A percentile compares a stretch with the other conserved stretches of the same genome.
phyloP scores from a whole-genome alignment of 371 early-diverging fungal genomes.

The Umbelopsis sp. region DNA sequence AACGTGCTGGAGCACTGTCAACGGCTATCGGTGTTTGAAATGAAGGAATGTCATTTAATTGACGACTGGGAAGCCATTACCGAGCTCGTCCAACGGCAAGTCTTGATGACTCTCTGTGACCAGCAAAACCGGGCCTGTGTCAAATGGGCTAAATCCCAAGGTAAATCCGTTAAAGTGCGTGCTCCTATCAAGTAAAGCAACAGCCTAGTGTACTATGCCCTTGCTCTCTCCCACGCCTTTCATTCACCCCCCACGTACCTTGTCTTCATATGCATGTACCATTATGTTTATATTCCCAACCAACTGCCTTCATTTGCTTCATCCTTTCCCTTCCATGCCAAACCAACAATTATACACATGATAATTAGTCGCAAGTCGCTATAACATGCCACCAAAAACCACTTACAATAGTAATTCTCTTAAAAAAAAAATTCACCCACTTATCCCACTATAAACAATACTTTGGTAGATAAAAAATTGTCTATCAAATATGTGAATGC shows the following conservation, averaged over 20 bases:
- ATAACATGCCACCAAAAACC: not conserved
- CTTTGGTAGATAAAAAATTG: not conserved
- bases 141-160: conserved; percentile 40
- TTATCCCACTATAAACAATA: not conserved
- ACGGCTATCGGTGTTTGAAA: conserved; percentile 60
- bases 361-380: not conserved
- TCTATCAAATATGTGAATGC: not conserved
- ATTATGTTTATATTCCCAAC: not conserved
- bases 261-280: not conserved
- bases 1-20: conserved; percentile 52
- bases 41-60: conserved; percentile 59
- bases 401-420: not conserved
- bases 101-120: conserved; percentile 48
- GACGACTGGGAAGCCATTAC: conserved; percentile 48
- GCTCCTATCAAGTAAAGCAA: conserved; percentile 11
- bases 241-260: not conserved
- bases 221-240: not conserved
- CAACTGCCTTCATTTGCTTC: not conserved
- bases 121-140: conserved; percentile 45
- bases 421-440: too few species aligned
- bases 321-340: not conserved
- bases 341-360: not conserved
- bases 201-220: not conserved
- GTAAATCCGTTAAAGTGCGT: conserved; percentile 9
- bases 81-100: conserved; percentile 40